Conservation (phyloP, 2,329 filamentous ascomycete genomes). For the Venturia nashicola region DNA sequence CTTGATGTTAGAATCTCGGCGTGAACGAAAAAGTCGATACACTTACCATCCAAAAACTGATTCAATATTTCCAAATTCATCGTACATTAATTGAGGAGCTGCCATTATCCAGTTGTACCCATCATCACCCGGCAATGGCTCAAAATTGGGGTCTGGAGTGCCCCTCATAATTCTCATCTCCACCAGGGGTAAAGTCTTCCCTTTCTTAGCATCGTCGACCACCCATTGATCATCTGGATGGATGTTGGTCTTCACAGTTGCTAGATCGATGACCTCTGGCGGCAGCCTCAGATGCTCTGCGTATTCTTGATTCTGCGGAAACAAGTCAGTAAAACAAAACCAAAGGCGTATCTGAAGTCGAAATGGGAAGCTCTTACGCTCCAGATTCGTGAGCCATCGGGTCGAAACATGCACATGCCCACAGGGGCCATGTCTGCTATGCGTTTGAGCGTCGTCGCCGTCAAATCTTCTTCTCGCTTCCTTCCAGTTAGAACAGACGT, state of each 20-base stretch:
- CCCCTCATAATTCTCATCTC: background rate
- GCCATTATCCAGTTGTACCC: background rate
- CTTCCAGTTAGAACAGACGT: background rate
- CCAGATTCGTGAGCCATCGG: background rate
- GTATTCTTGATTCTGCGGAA: background rate
- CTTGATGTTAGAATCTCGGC: conserved; percentile 17
- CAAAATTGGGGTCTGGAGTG: background rate
- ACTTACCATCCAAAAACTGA: background rate
- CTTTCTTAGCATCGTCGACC: background rate
- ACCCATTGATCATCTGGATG: background rate
- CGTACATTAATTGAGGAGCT: background rate
- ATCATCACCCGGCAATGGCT: background rate
- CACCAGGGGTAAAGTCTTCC: background rate
- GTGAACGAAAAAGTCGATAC: background rate
- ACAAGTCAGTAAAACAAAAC: background rate
- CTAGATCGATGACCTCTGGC: background rate
- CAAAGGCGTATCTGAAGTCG: too few relatives aligned
- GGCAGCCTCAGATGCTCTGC: background rate
- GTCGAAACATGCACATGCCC: background rate
- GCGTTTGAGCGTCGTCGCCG: background rate
- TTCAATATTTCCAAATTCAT: background rate
- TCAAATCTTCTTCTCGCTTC: background rate
- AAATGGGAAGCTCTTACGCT: background rate
- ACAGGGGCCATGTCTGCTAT: background rate
- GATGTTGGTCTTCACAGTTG: background rate